Evolutionary conservation across 1,284 basidiomycete genomes (phyloP), one percentile per base, ranked within the genome.

Genomic region (Sanghuangporus sanghuang): DNA sequence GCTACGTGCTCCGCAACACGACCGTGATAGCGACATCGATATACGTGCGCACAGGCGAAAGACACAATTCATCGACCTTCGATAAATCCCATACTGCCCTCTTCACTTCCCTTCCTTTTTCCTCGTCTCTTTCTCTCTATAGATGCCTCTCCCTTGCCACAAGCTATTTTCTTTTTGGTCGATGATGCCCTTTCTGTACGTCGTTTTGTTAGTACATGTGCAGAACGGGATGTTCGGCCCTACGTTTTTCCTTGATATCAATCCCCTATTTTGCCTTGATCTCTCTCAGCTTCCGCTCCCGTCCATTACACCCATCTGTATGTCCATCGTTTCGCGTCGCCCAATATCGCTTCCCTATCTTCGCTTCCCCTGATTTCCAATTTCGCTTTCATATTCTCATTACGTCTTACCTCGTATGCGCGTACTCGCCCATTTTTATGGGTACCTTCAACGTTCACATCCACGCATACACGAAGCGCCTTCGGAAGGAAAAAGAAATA

Each of bases 21-120:
- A 59, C 48, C 46, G 42, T n/a, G 32, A 53, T 54, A 61, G 56
- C 27, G 64, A 64, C 36, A n/a, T 57, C n/a, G 64, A 65, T 35
- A 23, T 50, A 27, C 61, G 62, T n/a, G 62, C 61, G 12, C 35
- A 54, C 9, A 57, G 65, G n/a, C 62, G 65, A 18, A 66, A 60
- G 55, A 66, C 65, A 35, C 62, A 57, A 21, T 66, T 66, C 36
- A 66, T 66, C 36, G 65, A 66, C 32, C 35, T 66, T 39, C 56
- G 62, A 44, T 66, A 57, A 39, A 1, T 16, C 8, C 21, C 11
- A n/a, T 21, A 21, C 23, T 57, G 27, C 38, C n/a, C 5, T 32
- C 58, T 36, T n/a, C 7, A 18, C 36, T 40, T 54, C 49, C 39
- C 18, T 23, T 12, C 38, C 40, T 50, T 57, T 57, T 32, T 3